These are phyloP conservation scores for Gyromitra esculenta DNA, from an alignment of 2,329 filamentous ascomycete species.

Conservation along the genomic window DNA sequence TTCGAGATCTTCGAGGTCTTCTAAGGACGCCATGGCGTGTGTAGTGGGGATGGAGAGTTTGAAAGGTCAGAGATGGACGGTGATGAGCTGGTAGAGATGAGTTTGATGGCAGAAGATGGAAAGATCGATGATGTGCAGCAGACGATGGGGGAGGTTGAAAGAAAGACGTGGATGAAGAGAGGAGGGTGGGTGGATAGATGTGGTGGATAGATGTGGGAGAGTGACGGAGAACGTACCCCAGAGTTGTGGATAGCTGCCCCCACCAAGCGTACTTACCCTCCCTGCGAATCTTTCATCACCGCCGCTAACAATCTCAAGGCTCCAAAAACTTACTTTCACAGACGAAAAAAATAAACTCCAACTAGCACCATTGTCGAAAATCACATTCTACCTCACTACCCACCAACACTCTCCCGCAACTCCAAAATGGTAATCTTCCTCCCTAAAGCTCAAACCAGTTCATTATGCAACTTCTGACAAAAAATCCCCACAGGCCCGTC, in stretches of 20 bases:
- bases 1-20: conserved; percentile 90
- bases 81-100: conserved; percentile 23
- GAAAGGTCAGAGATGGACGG: conserved; percentile 5
- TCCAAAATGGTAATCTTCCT: conserved; percentile 43
- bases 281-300: conserved; percentile 42
- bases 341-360: conserved; percentile 31
- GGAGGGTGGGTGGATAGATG: not conserved
- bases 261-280: conserved; percentile 36
- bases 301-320: conserved; percentile 30
- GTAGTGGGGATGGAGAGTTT: conserved; percentile 23
- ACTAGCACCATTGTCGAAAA: conserved; percentile 22
- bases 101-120: conserved; percentile 25
- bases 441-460: conserved; percentile 10
- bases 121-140: conserved; percentile 33
- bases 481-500: conserved; percentile 74
- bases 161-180: conserved; percentile 1
- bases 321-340: conserved; percentile 41
- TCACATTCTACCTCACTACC: conserved; percentile 5
- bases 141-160: conserved; percentile 14
- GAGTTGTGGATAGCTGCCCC: conserved; percentile 35
- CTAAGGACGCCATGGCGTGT: conserved; percentile 81
- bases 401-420: conserved; percentile 1
- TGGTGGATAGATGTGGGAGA: not conserved
- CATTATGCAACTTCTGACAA: conserved; percentile 31
- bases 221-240: conserved; percentile 12